Evolutionary conservation across 2,329 filamentous ascomycete species (phyloP).

Genomic region (Akanthomyces lecanii): DNA sequence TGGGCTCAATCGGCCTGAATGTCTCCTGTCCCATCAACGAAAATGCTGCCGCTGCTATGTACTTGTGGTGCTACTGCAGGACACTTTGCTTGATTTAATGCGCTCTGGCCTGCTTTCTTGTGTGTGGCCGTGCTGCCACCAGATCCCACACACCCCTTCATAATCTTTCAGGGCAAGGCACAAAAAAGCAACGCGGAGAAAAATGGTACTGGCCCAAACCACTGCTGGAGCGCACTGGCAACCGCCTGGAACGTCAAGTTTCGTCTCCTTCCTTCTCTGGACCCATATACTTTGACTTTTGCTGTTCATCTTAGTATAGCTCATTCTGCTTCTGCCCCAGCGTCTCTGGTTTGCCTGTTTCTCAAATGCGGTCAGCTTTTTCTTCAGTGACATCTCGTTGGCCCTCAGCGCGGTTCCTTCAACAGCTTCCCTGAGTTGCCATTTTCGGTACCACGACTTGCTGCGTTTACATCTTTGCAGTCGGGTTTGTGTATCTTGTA

Average conservation of each 20-base stretch:
- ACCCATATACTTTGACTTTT: constrained; percentile 9
- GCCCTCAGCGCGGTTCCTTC: background rate
- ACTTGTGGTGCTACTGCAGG: background rate
- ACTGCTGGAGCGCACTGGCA: constrained; percentile 2
- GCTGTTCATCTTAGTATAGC: background rate
- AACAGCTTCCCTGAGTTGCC: constrained; percentile 3
- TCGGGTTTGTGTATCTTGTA: constrained; percentile 14
- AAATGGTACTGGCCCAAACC: constrained; percentile 7
- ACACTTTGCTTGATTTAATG: background rate
- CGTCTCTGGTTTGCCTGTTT: background rate
- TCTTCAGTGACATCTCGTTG: background rate
- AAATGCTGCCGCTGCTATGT: background rate
- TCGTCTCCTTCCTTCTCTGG: constrained; percentile 11
- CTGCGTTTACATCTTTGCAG: constrained; percentile 11
- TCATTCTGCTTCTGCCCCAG: background rate
- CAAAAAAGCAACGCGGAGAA: constrained; percentile 17
- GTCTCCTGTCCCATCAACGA: background rate
- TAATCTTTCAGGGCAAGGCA: constrained; percentile 12
- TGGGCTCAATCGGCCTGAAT: background rate
- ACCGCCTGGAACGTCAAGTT: background rate
- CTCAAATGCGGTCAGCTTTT: constrained; percentile 9
- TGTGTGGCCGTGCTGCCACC: constrained; percentile 9
- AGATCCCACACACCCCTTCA: constrained; percentile 17
- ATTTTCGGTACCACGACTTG: constrained; percentile 1
- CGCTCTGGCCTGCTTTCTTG: background rate